Evolutionary conservation across 768 basidiomycete species (phyloP).

Genomic region (Cubamyces sp.): DNA sequence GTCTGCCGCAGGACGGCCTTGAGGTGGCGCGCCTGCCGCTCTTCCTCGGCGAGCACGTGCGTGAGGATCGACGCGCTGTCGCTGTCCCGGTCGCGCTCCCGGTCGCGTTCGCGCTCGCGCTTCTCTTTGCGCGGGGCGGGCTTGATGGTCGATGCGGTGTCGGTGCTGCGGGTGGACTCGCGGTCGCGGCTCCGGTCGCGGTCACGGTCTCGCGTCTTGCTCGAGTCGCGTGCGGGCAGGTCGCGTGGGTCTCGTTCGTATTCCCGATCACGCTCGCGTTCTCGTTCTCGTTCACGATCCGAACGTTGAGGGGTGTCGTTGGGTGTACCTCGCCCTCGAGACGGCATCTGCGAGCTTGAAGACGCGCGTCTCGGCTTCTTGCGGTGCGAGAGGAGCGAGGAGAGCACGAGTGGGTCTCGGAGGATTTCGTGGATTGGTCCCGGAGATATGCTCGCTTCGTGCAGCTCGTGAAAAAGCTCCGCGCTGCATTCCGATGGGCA

Average conservation of each 20-base stretch:
- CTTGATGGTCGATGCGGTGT: slow-evolving; percentile 19
- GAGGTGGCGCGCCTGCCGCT: slow-evolving; percentile 57
- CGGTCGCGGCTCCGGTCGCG: slow-evolving; percentile 16
- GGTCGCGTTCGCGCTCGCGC: slow-evolving; percentile 29
- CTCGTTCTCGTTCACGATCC: slow-evolving; percentile 7
- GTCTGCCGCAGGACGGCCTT: slow-evolving; percentile 56
- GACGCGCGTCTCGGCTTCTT: slow-evolving; percentile 41
- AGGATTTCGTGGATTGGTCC: slow-evolving; percentile 50
- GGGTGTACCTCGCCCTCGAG: slow-evolving; percentile 33
- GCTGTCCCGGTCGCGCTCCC: slow-evolving; percentile 20
- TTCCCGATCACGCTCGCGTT: neutral
- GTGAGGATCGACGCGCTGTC: slow-evolving; percentile 36
- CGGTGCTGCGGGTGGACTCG: slow-evolving; percentile 20
- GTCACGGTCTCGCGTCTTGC: slow-evolving; percentile 1
- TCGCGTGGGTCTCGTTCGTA: too few relatives aligned
- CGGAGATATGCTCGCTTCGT: slow-evolving; percentile 49
- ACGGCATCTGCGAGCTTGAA: slow-evolving; percentile 37
- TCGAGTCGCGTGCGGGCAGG: slow-evolving; percentile 4
- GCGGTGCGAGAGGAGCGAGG: slow-evolving; percentile 39
- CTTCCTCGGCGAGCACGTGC: slow-evolving; percentile 55
- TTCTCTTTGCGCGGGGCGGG: slow-evolving; percentile 42
- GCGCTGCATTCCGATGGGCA: slow-evolving; percentile 11
- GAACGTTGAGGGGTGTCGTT: neutral
- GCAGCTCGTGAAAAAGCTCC: slow-evolving; percentile 32
- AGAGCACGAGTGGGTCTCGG: slow-evolving; percentile 46